Conservation (phyloP, 2,329 filamentous ascomycete genomes). For the Colletotrichum sp. region DNA sequence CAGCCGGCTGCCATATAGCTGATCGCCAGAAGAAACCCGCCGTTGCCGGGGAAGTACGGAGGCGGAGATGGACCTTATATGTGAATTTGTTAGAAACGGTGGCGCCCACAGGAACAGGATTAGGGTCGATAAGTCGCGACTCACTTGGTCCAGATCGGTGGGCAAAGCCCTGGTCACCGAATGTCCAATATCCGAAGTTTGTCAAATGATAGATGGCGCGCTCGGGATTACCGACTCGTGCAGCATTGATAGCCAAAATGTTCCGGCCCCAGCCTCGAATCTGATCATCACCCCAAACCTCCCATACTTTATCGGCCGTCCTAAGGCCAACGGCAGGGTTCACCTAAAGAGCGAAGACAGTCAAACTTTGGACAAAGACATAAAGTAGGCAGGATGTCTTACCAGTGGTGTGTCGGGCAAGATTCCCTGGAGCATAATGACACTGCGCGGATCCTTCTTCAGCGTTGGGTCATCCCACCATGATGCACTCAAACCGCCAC, state of each 20-base stretch:
- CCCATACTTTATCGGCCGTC: slow-evolving; percentile 42
- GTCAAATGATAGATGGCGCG: slow-evolving; percentile 45
- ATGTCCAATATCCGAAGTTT: slow-evolving; percentile 43
- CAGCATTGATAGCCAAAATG: slow-evolving; percentile 50
- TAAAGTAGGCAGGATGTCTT: background rate
- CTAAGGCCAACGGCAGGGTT: slow-evolving; percentile 35
- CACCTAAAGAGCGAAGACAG: slow-evolving; percentile 23
- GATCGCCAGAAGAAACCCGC: slow-evolving; percentile 40
- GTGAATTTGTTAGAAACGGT: background rate
- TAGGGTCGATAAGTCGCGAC: background rate
- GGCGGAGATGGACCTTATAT: slow-evolving; percentile 16
- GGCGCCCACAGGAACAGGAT: background rate
- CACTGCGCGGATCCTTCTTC: slow-evolving; percentile 45
- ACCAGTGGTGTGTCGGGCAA: slow-evolving; percentile 39
- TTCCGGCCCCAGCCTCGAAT: slow-evolving; percentile 52
- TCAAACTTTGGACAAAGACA: background rate
- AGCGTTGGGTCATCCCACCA: slow-evolving; percentile 44
- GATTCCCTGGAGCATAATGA: slow-evolving; percentile 49
- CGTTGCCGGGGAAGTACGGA: slow-evolving; percentile 41
- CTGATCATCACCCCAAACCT: slow-evolving; percentile 45
- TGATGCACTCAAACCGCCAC: slow-evolving; percentile 53
- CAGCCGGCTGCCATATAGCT: slow-evolving; percentile 35
- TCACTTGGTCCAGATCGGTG: slow-evolving; percentile 30
- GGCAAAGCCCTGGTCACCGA: slow-evolving; percentile 37
- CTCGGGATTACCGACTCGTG: slow-evolving; percentile 43